Evolutionary conservation across 1,284 basidiomycete species (phyloP), one percentile per base, ranked within the genome.

Genomic region (Vanrija pseudolonga): DNA sequence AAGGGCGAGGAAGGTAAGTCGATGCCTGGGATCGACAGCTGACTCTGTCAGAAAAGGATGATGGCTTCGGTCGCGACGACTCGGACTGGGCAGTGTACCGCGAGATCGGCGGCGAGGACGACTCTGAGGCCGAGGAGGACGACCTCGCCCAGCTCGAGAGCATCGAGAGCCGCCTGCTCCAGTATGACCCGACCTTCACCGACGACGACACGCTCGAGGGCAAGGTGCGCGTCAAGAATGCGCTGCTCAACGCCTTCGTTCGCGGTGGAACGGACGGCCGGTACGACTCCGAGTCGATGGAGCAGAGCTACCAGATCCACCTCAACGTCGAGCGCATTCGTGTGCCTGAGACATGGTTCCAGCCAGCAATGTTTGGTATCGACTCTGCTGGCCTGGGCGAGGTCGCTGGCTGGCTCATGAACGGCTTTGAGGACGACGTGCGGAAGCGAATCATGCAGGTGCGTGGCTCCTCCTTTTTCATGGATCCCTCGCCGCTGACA

Each of bases 71-170:
- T 1, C 88, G 87, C 26, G 88, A 98, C 63, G 95, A 98, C 68
- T 90, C 88, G 17, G 95, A 98, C 73, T 98, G 96, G 95, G 87
- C 87, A 0, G 93, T 98, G 49, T 98, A 98, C 72, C 89, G 95
- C 55, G 94, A 97, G 77, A 95, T 99, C 55, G 90, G 90, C 64
- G 86, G 83, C 3, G 85, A 86, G 1, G 88, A 88, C 3, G 85
- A 85, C n/a, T 94, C 91, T 1, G 94, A 92, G 0, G 94, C 96
- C 55, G 95, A 98, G 76, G 95, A 97, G 67, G 95, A 98, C 3
- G 93, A 98, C 65, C 74, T 89, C 26, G 79, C 79, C 6, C 82
- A 85, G 44, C 81, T 98, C 11, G 81, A 86, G 43, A 68, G 80
- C 0, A 80, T 98, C 55, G 95, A 99, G 75, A 80, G 81, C 57